Evolutionary conservation across 1,284 basidiomycete species (phyloP).

Genomic region (Ganoderma meredithae): DNA sequence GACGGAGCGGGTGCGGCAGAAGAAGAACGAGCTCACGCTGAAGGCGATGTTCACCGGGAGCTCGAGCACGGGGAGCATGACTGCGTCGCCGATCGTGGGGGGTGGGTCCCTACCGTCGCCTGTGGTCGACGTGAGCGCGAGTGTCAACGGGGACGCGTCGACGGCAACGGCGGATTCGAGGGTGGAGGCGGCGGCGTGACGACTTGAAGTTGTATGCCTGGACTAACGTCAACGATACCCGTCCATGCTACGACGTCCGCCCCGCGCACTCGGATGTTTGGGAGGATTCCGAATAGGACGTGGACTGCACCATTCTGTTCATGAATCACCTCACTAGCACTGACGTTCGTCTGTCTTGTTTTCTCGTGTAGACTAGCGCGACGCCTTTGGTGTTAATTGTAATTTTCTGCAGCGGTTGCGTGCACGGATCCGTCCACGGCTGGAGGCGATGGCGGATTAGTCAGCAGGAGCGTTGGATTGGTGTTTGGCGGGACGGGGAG

Average conservation of each 20-base stretch:
- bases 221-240: conserved; percentile 10
- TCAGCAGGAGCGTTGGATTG: neutral
- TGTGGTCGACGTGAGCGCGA: conserved; percentile 1
- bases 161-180: neutral
- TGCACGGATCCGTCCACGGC: no score
- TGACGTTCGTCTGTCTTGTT: conserved; percentile 15
- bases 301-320: neutral
- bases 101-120: conserved; percentile 25
- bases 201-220: neutral
- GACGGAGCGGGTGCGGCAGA: conserved; percentile 84
- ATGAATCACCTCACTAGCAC: neutral
- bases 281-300: neutral
- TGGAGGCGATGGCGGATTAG: neutral
- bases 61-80: neutral
- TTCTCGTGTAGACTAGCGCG: conserved; percentile 23
- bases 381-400: conserved; percentile 24
- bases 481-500: neutral
- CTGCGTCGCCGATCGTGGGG: conserved; percentile 11
- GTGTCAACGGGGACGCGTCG: conserved; percentile 4
- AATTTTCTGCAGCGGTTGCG: conserved; percentile 1
- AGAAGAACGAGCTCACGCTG: conserved; percentile 82
- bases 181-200: neutral
- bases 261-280: neutral
- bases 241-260: neutral
- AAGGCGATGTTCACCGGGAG: conserved; percentile 82